Percentiles rank a stretch among this genome's conserved stretches.
Evolutionary conservation across 2,329 filamentous ascomycete genomes (phyloP).

Genomic region (Helicocarpus griseus): DNA sequence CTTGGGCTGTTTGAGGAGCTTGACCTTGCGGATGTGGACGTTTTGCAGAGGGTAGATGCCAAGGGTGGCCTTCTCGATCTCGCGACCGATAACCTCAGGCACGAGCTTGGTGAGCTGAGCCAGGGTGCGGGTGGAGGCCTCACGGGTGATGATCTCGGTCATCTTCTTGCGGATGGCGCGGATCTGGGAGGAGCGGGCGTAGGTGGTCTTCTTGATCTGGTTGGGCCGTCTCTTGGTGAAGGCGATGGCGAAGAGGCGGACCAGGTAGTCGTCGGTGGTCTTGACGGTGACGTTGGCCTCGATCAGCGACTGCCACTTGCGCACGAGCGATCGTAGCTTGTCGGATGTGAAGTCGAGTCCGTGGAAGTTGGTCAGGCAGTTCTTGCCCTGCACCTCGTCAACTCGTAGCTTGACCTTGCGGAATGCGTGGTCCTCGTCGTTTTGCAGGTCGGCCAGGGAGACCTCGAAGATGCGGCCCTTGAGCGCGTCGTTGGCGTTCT

Average conservation of each 20-base stretch:
- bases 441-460: constrained; percentile 96
- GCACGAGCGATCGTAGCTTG: constrained; percentile 97
- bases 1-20: constrained; percentile 97
- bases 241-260: constrained; percentile 96
- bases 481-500: constrained; percentile 98
- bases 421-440: constrained; percentile 99
- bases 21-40: constrained; percentile 99
- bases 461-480: constrained; percentile 99
- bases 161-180: constrained; percentile 99
- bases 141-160: constrained; percentile 96
- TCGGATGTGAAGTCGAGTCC: constrained; percentile 99
- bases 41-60: constrained; percentile 99
- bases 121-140: constrained; percentile 89
- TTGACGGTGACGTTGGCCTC: constrained; percentile 99
- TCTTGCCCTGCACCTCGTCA: constrained; percentile 99
- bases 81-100: constrained; percentile 96
- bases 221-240: constrained; percentile 99
- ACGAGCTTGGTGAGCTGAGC: constrained; percentile 98
- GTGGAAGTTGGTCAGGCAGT: constrained; percentile 99
- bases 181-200: constrained; percentile 94
- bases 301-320: constrained; percentile 99
- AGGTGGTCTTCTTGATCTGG: constrained; percentile 99
- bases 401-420: constrained; percentile 98
- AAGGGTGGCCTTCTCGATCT: constrained; percentile 99
- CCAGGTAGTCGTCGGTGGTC: constrained; percentile 99